Base-by-base conservation (phyloP, 495 filamentous ascomycete species). In the Terfezia claveryi region DNA sequence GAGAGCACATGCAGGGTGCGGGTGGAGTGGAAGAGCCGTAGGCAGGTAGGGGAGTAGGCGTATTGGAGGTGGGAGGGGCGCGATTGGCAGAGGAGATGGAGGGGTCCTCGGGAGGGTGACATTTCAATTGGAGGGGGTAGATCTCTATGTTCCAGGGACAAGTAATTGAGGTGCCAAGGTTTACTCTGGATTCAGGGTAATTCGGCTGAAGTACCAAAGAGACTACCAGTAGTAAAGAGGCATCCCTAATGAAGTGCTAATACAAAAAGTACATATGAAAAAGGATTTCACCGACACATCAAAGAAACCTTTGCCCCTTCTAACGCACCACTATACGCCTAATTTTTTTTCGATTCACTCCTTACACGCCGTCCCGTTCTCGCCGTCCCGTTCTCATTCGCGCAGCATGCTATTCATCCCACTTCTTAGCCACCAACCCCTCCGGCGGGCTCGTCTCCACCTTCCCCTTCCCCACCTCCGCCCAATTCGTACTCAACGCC, bases 401-500 rank as follows among this genome's bases (percentile, higher is more conserved):
- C 20, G 20, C 20, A 20, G 20, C 11, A 12, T 14, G 8, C 58
- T 57, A 66, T 49, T 64, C 55, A 32, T 69, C 64, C 78, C 78
- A 82, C 67, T 79, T 79, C 71, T 80, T 87, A 14, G 78, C 78
- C 66, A 79, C 75, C 65, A 84, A 78, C 4, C 84, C 84, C 54
- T 87, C 81, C 64, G 88, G 83, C 27, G 87, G 83, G 23, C 72
- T 69, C 8, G 80, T 80, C 68, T 83, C 76, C 55, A 94, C 82
- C 41, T 71, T 81, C 36, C 77, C 77, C 56, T 73, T 78, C 16
- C 77, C 75, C 46, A 94, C 91, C 58, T 95, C 87, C 1, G 68
- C 67, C 91, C 91, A 98, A 59, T 89, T 84, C 1, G 92, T 98
- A 65, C 88, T 95, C 57, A 98, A 69, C 2, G 86, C 79, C 0